Base-by-base conservation (phyloP, 1,284 basidiomycete genomes). In the Ceratobasidium sp. region DNA sequence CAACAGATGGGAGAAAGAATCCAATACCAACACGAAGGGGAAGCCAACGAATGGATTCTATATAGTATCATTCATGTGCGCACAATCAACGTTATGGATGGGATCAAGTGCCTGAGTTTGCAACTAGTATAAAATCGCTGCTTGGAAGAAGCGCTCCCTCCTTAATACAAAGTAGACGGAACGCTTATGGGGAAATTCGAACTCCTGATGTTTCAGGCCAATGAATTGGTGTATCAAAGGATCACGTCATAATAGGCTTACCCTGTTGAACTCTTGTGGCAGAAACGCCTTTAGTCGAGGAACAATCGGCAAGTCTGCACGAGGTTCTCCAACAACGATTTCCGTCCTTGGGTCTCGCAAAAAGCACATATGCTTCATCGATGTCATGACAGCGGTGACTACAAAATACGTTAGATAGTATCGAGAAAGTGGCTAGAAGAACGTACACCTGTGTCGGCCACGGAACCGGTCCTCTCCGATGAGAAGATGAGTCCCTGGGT, bases 401-500 rank as follows among this genome's bases (percentile, higher is more conserved):
- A 36, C 82, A 78, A 84, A 84, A 83, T 75, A 51, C 40, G 61
- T 5, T 66, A 36, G 18, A 54, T 69, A 23, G 23, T 53, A 49
- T 42, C 4, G 53, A n/a, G n/a, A 69, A 14, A 48, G 33, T 64
- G 30, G 11, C 21, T 38, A 30, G 21, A 44, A 54, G n/a, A 28
- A 79, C 81, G 70, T 72, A 85, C 84, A 81, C 77, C 81, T 76
- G 48, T 78, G 79, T 63, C 76, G 75, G n/a, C 84, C 84, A 25
- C 83, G 77, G 77, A 83, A 86, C 69, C 82, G 81, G 7, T 81
- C 80, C 71, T 86, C 86, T 33, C 86, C 86, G 7, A 83, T 82
- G 28, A 86, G 81, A 36, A 84, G 80, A 73, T 85, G 84, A 9
- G 83, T 77, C 18, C 72, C 64, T 69, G 25, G 8, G 28, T 40